Base-by-base conservation (phyloP, 257 asterid species). In the Rhazya stricta region DNA sequence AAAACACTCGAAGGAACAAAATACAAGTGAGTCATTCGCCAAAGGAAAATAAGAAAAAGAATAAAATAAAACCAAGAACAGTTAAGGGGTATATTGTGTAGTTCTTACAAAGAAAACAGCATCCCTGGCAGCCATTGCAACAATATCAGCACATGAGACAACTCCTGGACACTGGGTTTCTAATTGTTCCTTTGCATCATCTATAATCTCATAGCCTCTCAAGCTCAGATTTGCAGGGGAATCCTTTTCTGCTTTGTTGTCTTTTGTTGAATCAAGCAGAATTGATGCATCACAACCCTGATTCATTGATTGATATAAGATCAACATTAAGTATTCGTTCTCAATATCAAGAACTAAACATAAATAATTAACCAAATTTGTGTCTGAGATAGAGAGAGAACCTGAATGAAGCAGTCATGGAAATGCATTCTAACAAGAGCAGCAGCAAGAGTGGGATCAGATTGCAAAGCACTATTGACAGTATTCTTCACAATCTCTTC, bases 351-450 rank as follows among this genome's bases (percentile, higher is more conserved):
- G n/a, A n/a, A n/a, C n/a, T n/a, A n/a, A n/a, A n/a, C n/a, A n/a
- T n/a, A n/a, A n/a, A n/a, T n/a, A n/a, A n/a, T n/a, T n/a, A n/a
- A n/a, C n/a, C n/a, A n/a, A n/a, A n/a, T n/a, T n/a, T n/a, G n/a
- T n/a, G n/a, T n/a, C n/a, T n/a, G 41, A 27, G 32, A 43, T 7
- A 56, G 13, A 50, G 37, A 60, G 32, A 1, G 9, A n/a, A 91
- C 97, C 97, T 93, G 80, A 29, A 94, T 79, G 69, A 94, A 94
- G 86, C 98, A 94, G 81, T 94, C 98, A n/a, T 94, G 98, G 74
- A 94, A 94, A 76, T 94, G 97, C 97, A 94, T 90, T 77, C 97
- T 76, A 29, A 94, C 4, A 73, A 94, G 97, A 12, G 75, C 91
- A 25, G 96, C 98, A 5, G 97, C 95, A 70, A 94, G 91, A 25